These are phyloP conservation scores for Echinochloa phyllopogon DNA, from an alignment of 176 grass and related monocot genomes.

Conservation along the genomic window DNA sequence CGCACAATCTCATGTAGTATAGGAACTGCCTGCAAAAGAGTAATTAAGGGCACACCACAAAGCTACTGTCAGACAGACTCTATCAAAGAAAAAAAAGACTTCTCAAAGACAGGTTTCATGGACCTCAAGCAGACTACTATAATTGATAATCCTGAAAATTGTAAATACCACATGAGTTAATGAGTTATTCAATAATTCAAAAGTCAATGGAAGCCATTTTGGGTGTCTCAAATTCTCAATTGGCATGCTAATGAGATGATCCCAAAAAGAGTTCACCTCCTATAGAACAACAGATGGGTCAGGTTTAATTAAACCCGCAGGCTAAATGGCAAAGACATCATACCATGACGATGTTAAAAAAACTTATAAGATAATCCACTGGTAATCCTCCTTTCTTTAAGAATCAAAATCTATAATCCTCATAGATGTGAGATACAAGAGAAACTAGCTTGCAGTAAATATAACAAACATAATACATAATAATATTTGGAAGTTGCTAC, in stretches of 20 bases:
- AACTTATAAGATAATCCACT: neutral
- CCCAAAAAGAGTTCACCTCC: neutral
- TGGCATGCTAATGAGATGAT: neutral
- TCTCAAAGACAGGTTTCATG: neutral
- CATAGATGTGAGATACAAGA: neutral
- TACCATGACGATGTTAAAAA: neutral
- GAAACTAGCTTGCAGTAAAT: neutral
- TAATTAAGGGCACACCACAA: neutral
- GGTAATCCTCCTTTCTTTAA: neutral
- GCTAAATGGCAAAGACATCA: slow-evolving; percentile 3
- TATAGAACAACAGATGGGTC: neutral
- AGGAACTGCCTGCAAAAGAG: slow-evolving; percentile 62
- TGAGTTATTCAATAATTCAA: slow-evolving; percentile 10
- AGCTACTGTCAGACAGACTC: slow-evolving; percentile 1
- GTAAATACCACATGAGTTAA: neutral
- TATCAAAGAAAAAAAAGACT: neutral
- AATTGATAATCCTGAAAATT: neutral
- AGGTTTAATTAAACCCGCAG: neutral
- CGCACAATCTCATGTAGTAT: slow-evolving; percentile 81
- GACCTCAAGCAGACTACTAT: neutral
- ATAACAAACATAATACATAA: neutral
- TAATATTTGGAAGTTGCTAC: neutral
- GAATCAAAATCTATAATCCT: slow-evolving; percentile 32
- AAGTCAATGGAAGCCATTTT: neutral
- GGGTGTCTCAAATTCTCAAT: neutral